Evolutionary conservation across 345 rosid genomes (phyloP).

Genomic region (Cardiospermum halicacabum): DNA sequence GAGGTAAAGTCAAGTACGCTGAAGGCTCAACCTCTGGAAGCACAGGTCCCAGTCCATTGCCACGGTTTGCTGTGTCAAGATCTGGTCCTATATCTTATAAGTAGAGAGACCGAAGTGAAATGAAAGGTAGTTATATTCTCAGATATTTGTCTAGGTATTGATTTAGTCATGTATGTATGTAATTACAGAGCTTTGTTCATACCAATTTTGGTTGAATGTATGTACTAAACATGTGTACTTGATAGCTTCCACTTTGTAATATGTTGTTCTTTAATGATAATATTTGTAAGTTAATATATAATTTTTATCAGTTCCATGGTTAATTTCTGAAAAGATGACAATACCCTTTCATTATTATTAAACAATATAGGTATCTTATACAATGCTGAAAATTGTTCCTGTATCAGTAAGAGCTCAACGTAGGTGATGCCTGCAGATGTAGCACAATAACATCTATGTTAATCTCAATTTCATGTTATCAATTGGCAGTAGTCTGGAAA

Average conservation of each 20-base stretch:
- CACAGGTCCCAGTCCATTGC: slow-evolving; percentile 84
- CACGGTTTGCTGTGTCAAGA: slow-evolving; percentile 91
- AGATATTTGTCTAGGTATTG: neutral
- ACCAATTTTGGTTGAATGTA: slow-evolving; percentile 20
- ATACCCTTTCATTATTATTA: too few species aligned
- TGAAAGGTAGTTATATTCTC: slow-evolving; percentile 11
- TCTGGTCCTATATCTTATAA: slow-evolving; percentile 92
- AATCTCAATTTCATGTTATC: neutral
- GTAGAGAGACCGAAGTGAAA: slow-evolving; percentile 26
- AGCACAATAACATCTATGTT: neutral
- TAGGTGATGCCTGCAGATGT: slow-evolving; percentile 85
- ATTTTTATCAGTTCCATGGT: neutral
- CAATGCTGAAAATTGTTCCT: too few species aligned
- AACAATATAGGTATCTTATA: too few species aligned
- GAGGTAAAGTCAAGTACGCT: slow-evolving; percentile 49
- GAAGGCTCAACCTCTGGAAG: slow-evolving; percentile 79
- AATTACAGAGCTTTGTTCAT: slow-evolving; percentile 6
- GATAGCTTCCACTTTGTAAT: slow-evolving; percentile 1
- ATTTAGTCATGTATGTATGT: neutral
- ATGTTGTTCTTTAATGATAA: neutral
- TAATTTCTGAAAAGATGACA: too few species aligned
- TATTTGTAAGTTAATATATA: slow-evolving; percentile 20
- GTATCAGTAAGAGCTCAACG: too few species aligned
- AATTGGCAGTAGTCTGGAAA: neutral
- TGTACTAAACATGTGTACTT: slow-evolving; percentile 10